Base-by-base conservation (phyloP, 371 early-diverging fungal genomes). In the Rhizopus sp. region DNA sequence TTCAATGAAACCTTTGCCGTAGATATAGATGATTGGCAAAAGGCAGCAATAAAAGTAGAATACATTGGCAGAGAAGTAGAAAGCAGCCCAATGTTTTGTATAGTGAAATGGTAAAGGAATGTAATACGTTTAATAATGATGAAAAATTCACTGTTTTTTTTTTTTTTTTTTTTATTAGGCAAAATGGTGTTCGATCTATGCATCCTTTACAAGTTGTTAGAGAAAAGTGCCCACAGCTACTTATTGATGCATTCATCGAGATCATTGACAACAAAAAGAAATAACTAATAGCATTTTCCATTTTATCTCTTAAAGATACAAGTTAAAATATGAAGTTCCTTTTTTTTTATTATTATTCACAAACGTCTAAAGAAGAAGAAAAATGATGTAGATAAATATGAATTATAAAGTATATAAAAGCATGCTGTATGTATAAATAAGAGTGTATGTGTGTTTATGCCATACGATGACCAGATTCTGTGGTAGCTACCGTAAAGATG, bases 401-500 rank as follows among this genome's bases (percentile, higher is more conserved):
- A 23, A 23, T 23, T 23, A 23, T 23, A 23, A 23, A 23, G 23
- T 23, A 23, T 23, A 23, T 23, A 23, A 23, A 23, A 23, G 23
- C 23, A 23, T 23, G 23, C 23, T 23, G 23, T 23, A 23, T 23
- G 23, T 23, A 23, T 23, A 23, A 23, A 23, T 23, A 23, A 23
- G 23, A 15, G 16, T 8, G n/a, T 3, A 42, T 7, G 13, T 2
- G 44, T 3, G 10, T 42, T 16, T 37, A 37, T 37, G 38, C 38
- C 38, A 37, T 37, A 10, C 10, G 38, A 37, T 37, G 38, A 37
- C 10, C 7, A 10, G 38, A 37, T 5, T 37, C 38, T 37, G 38
- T 37, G 7, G 57, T 64, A 42, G 59, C 69, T 8, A 62, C 48
- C 4, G 71, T 75, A 48, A 60, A 67, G 49, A 84, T 79, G 10